Evolutionary conservation across 106 monocot species (phyloP).

Genomic region (Platanthera guangdongensis): DNA sequence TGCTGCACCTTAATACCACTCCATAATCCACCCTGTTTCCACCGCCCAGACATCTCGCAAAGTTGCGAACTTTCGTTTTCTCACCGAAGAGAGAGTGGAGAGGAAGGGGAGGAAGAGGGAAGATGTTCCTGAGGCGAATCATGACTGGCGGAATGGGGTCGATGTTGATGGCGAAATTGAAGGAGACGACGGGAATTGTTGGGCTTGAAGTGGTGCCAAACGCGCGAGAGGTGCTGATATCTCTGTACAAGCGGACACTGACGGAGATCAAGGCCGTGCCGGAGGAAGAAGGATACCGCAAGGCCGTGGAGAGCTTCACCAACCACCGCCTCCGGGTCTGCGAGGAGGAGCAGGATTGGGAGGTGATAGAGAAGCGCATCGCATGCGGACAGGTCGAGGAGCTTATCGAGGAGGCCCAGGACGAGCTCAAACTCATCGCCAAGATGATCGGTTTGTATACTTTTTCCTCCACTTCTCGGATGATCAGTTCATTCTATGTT

Average conservation of each 20-base stretch:
- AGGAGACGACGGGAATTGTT: constrained; percentile 15
- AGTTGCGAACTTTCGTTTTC: too few relatives aligned
- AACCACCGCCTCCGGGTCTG: constrained; percentile 59
- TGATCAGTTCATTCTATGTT: too few relatives aligned
- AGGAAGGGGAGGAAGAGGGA: constrained; percentile 11
- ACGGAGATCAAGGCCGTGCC: too few relatives aligned
- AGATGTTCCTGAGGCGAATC: constrained; percentile 59
- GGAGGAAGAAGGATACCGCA: too few relatives aligned
- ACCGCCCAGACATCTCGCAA: too few relatives aligned
- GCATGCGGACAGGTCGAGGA: constrained; percentile 94
- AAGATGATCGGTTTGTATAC: constrained; percentile 64
- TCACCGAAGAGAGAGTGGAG: neutral
- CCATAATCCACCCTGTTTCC: too few relatives aligned
- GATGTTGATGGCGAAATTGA: constrained; percentile 46
- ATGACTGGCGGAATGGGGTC: constrained; percentile 40
- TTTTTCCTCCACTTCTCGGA: too few relatives aligned
- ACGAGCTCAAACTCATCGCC: constrained; percentile 74
- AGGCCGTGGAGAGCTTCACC: constrained; percentile 33
- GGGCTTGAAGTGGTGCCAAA: too few relatives aligned
- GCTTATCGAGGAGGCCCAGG: constrained; percentile 90
- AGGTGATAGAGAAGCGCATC: constrained; percentile 68
- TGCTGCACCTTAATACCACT: too few relatives aligned
- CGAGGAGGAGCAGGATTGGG: constrained; percentile 78
- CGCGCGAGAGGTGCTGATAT: too few relatives aligned
- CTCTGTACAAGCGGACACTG: too few relatives aligned